Conservation (phyloP, 768 basidiomycete genomes). For the Rhizopogon vesiculosus region DNA sequence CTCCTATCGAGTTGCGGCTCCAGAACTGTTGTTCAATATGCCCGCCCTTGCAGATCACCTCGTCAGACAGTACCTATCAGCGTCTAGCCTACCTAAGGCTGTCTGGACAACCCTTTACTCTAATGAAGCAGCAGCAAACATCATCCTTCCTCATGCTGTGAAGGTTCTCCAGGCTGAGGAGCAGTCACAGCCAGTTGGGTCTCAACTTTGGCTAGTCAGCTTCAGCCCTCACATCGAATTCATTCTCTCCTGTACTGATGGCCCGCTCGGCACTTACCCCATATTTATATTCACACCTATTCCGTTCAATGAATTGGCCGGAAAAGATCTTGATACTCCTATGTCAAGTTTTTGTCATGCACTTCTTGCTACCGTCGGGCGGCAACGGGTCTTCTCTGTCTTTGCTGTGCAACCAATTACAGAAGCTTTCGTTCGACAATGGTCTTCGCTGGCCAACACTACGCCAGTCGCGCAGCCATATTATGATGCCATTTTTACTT, state of each 20-base stretch:
- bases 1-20: not conserved
- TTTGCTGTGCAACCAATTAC: constrained; percentile 52
- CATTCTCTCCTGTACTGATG: constrained; percentile 58
- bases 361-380: constrained; percentile 31
- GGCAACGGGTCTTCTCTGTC: constrained; percentile 55
- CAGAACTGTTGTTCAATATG: constrained; percentile 9
- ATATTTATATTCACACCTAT: constrained; percentile 56
- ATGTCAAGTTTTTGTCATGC: not conserved
- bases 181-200: constrained; percentile 1
- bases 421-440: constrained; percentile 40
- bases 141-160: constrained; percentile 34
- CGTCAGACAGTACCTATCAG: constrained; percentile 7
- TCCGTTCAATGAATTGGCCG: constrained; percentile 32
- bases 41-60: not conserved
- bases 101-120: constrained; percentile 25
- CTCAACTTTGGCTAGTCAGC: constrained; percentile 26
- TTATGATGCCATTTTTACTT: constrained; percentile 55
- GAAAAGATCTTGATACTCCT: constrained; percentile 23
- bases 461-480: constrained; percentile 38
- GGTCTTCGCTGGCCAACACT: constrained; percentile 44
- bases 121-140: constrained; percentile 33
- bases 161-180: constrained; percentile 14
- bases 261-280: constrained; percentile 55
- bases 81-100: constrained; percentile 10
- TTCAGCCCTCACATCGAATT: constrained; percentile 22